These are phyloP conservation scores for Russula dissimulans DNA, from an alignment of 768 basidiomycete genomes.

Conservation along the genomic window DNA sequence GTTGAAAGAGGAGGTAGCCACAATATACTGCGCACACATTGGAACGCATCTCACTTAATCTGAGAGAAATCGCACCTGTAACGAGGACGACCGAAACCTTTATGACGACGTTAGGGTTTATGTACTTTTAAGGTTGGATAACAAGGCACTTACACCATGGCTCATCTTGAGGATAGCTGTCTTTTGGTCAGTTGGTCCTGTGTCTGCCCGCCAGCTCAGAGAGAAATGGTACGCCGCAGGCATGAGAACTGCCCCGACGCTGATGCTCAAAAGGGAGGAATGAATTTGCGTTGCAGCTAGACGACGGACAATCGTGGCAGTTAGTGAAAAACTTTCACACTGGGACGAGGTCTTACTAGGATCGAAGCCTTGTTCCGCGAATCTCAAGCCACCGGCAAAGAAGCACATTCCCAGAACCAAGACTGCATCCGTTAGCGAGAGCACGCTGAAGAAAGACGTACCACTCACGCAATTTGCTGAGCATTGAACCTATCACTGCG, in stretches of 20 bases:
- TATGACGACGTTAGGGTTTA: neutral
- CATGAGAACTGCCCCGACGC: constrained; percentile 69
- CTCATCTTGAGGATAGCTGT: constrained; percentile 58
- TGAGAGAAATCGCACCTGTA: constrained; percentile 38
- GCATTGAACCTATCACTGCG: constrained; percentile 71
- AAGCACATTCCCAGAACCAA: constrained; percentile 82
- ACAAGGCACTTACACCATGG: constrained; percentile 49
- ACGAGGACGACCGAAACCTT: constrained; percentile 71
- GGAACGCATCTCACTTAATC: neutral
- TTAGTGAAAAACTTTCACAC: neutral
- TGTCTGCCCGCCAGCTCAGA: constrained; percentile 28
- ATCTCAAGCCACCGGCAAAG: constrained; percentile 70
- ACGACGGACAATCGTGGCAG: neutral
- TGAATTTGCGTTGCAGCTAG: constrained; percentile 65
- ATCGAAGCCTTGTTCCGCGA: constrained; percentile 73
- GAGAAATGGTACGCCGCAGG: constrained; percentile 72
- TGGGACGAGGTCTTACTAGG: constrained; percentile 37
- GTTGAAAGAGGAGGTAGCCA: constrained; percentile 70
- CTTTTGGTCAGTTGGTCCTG: constrained; percentile 29
- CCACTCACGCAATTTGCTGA: constrained; percentile 59
- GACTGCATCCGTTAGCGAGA: constrained; percentile 34
- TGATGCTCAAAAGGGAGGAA: constrained; percentile 63
- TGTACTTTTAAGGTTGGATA: neutral
- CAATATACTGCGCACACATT: constrained; percentile 45
- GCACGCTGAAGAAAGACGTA: constrained; percentile 2